Percentiles rank a stretch among this genome's conserved stretches.
Conservation (phyloP, 2,329 filamentous ascomycete genomes). For the Penicillium freii region DNA sequence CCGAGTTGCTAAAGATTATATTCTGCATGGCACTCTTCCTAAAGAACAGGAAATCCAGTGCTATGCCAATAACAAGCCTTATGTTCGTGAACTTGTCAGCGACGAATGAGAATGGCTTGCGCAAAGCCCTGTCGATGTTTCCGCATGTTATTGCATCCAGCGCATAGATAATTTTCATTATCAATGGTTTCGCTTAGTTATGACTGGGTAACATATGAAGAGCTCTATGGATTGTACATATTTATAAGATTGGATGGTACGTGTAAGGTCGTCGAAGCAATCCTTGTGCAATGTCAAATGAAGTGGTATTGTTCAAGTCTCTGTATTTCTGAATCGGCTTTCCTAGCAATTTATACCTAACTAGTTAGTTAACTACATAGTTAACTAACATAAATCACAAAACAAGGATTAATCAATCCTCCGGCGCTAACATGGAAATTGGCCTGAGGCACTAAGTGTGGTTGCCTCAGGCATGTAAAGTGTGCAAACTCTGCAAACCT, state of each 20-base stretch:
- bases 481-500: too few relatives aligned
- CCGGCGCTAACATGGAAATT: too few relatives aligned
- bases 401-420: too few relatives aligned
- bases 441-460: too few relatives aligned
- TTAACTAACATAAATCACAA: too few relatives aligned
- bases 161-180: not conserved
- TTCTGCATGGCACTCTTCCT: slow-evolving; percentile 11
- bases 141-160: not conserved
- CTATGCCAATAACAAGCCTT: slow-evolving; percentile 3
- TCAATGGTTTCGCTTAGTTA: not conserved
- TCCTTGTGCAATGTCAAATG: too few relatives aligned
- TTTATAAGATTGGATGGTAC: not conserved
- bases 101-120: not conserved
- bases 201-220: not conserved
- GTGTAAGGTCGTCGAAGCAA: not conserved
- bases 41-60: slow-evolving; percentile 6
- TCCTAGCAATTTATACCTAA: too few relatives aligned
- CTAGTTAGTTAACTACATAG: too few relatives aligned
- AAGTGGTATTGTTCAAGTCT: too few relatives aligned
- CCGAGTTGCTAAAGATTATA: slow-evolving; percentile 13
- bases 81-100: not conserved
- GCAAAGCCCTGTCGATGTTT: not conserved
- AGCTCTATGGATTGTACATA: not conserved
- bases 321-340: too few relatives aligned
- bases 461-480: too few relatives aligned